Base-by-base conservation (phyloP, 495 filamentous ascomycete genomes). In the Lepraria neglecta region DNA sequence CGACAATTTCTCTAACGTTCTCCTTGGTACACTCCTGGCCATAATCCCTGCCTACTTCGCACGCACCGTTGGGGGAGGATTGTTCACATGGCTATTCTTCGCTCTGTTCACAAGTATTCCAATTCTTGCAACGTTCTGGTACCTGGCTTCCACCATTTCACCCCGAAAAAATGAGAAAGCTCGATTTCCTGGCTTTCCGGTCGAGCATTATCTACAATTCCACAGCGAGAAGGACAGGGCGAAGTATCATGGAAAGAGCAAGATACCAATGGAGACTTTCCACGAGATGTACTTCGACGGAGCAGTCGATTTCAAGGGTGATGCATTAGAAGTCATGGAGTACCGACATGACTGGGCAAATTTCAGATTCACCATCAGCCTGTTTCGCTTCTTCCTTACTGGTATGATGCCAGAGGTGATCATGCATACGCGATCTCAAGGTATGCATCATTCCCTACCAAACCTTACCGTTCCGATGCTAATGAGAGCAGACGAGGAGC, bases 301-400 rank as follows among this genome's bases (percentile, higher is more conserved):
- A 52, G 70, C 80, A 40, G 84, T 87, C 9, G 80, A 83, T 60
- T 85, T 87, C 75, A 87, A 84, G 59, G 82, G 83, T 38, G 84
- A 87, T 64, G 72, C 73, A 31, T 69, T 87, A 51, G 83, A 86
- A 58, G 67, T 77, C 48, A 67, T 87, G 68, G 84, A 87, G 67
- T 84, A 83, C 71, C 67, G 84, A 6, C 84, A 87, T 69, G 84
- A 87, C 65, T 87, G 84, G 84, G 82, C 81, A 45, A 85, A 79
- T 71, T 87, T 86, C 76, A 77, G 80, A 61, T 87, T 88, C 74
- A 88, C 85, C 46, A 70, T 81, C 70, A 76, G 79, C 60, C 74
- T 87, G 38, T 87, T 78, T 74, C 82, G 82, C 77, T 83, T 79
- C 71, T 88, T 88, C 75, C 72, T 88, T 47, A 83, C 82, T 38